Evolutionary conservation across 2,329 filamentous ascomycete genomes (phyloP), one percentile per base, ranked within the genome.

Genomic region (Hymenoscyphus salicellus): DNA sequence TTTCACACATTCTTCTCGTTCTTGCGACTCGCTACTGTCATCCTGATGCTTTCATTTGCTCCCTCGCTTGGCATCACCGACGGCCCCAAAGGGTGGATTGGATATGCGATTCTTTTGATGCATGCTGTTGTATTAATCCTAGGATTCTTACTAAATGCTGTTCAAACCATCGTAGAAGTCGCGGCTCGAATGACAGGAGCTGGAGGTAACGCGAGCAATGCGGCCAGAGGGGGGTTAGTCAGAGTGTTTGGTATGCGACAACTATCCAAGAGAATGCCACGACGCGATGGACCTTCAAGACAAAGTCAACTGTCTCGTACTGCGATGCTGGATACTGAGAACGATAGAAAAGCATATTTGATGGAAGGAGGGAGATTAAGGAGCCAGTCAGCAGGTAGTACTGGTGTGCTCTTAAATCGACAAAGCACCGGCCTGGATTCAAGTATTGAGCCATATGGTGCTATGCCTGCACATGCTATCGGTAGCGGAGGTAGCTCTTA

Each of bases 211-310:
- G 86, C 89, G 69, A 81, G 83, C 60, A 89, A 89, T 46, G 86
- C 90, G 68, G 86, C 88, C 60, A 83, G 92, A 75, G 94, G 95
- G 73, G 94, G 93, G 8, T 82, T 99, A 62, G 89, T 89, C 70
- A 97, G 93, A 79, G 92, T 93, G 56, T 96, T 97, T 74, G 93
- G 93, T 60, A 92, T 93, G 84, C 90, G 93, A 57, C 93, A 97
- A 76, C 81, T 97, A 49, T 91, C 91, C 14, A 87, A 90, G 68
- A 87, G 93, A 58, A 81, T 84, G 67, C 86, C 86, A 64, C 86
- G 86, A 58, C 86, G 85, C 66, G 84, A 82, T 66, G 75, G 68
- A 61, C 86, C 85, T 17, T 89, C 89, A 7, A 86, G 92, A 66
- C 88, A 90, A 72, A 97, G 92, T 74, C 90, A 95, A 76, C 84